phyloP scores from a whole-genome alignment of 1,284 basidiomycete genomes.

The Mycosarcoma mackinlayi region DNA sequence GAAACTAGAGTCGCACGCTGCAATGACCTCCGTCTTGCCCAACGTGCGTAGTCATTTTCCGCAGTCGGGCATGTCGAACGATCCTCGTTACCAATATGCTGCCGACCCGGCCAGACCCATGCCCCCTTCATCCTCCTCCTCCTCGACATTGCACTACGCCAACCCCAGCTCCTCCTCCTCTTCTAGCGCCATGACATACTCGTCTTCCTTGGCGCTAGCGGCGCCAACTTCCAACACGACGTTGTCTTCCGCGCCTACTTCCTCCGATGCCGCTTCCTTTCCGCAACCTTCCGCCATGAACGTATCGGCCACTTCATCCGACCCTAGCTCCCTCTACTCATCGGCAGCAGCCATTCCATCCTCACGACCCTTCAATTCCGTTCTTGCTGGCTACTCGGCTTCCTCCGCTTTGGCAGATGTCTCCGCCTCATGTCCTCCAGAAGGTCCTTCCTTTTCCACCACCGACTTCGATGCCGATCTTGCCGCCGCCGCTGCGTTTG shows the following conservation, averaged over 20 bases:
- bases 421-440: constrained; percentile 36
- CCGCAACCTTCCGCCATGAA: constrained; percentile 21
- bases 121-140: constrained; percentile 9
- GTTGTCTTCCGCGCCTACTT: constrained; percentile 17
- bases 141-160: constrained; percentile 15
- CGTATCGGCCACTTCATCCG: constrained; percentile 13
- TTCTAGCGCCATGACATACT: constrained; percentile 14
- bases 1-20: constrained; percentile 22
- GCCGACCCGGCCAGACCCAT: constrained; percentile 24
- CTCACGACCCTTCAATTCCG: constrained; percentile 26
- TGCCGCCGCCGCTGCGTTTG: constrained; percentile 29
- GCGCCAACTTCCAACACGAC: constrained; percentile 14
- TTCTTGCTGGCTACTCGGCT: constrained; percentile 17
- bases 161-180: constrained; percentile 14
- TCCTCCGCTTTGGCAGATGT: constrained; percentile 13
- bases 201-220: constrained; percentile 24
- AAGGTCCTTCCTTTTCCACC: constrained; percentile 30
- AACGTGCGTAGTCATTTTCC: constrained; percentile 48
- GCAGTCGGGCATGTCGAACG: constrained; percentile 46
- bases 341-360: constrained; percentile 8
- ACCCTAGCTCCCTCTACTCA: constrained; percentile 26
- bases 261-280: constrained; percentile 12
- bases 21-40: constrained; percentile 44
- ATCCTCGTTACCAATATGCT: constrained; percentile 35
- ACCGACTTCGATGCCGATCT: constrained; percentile 42